phyloP scores from a whole-genome alignment of 805 yeast genomes.

The Saccharomycopsis guyanensis region DNA sequence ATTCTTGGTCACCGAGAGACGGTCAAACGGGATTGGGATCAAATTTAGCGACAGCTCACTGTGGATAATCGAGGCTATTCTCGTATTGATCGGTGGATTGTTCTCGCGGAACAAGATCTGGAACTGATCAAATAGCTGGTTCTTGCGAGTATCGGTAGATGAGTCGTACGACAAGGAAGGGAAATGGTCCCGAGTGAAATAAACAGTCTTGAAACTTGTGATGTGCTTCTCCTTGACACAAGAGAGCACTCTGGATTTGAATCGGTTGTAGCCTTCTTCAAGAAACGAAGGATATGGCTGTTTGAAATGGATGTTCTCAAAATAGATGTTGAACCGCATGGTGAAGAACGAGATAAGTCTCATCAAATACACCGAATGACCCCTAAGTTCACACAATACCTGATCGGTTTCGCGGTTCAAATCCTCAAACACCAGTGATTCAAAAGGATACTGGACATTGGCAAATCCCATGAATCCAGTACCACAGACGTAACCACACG shows the following conservation, averaged over 20 bases:
- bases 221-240: conserved; percentile 10
- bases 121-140: conserved; percentile 4
- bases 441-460: conserved; percentile 3
- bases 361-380: conserved; percentile 4
- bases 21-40: conserved; percentile 1
- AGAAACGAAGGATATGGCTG: conserved; percentile 14
- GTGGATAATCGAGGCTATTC: conserved; percentile 12
- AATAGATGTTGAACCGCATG: conserved; percentile 9
- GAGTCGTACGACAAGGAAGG: conserved; percentile 10
- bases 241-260: conserved; percentile 5
- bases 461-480: conserved; percentile 15
- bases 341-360: conserved; percentile 13
- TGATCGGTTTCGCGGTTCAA: background rate
- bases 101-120: conserved; percentile 12
- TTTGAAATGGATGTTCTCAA: conserved; percentile 14
- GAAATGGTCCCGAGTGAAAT: conserved; percentile 12
- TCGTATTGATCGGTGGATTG: conserved; percentile 14
- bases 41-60: background rate
- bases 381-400: conserved; percentile 3
- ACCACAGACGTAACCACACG: conserved; percentile 9
- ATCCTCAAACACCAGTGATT: conserved; percentile 1
- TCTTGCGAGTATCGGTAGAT: background rate
- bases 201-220: conserved; percentile 1
- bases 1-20: background rate
- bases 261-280: conserved; percentile 11